Conservation (phyloP, 176 grass and related monocot species). For the Pontederia paniculata region DNA sequence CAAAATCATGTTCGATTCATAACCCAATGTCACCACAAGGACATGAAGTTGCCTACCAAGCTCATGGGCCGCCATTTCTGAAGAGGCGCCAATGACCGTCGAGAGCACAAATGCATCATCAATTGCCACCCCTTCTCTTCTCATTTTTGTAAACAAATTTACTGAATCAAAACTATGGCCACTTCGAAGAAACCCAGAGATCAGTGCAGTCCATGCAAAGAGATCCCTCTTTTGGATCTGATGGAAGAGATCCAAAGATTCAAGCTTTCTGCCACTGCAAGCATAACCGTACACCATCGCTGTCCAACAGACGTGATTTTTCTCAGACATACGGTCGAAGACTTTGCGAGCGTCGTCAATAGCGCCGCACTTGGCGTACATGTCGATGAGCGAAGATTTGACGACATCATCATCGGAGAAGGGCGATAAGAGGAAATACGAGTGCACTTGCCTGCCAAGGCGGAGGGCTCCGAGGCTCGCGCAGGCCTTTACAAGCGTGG, state of each 20-base stretch:
- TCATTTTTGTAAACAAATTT: constrained; percentile 59
- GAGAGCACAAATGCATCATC: constrained; percentile 57
- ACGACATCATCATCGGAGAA: constrained; percentile 42
- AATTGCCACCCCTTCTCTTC: constrained; percentile 38
- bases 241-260: constrained; percentile 46
- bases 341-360: constrained; percentile 49
- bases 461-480: constrained; percentile 31
- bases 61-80: constrained; percentile 41
- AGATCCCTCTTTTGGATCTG: constrained; percentile 47
- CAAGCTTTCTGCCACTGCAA: constrained; percentile 18
- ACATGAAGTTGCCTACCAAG: constrained; percentile 60
- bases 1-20: constrained; percentile 38
- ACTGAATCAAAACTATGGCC: constrained; percentile 32
- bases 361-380: constrained; percentile 67
- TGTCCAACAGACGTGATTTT: constrained; percentile 61
- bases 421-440: constrained; percentile 26
- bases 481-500: constrained; percentile 40
- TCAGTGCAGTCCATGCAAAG: constrained; percentile 73
- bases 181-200: constrained; percentile 52
- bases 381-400: constrained; percentile 67
- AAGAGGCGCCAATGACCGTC: constrained; percentile 23
- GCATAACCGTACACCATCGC: constrained; percentile 66
- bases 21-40: constrained; percentile 40
- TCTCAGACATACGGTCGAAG: constrained; percentile 47
- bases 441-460: constrained; percentile 65